Conservation (phyloP, 164 flowering plant genomes). For the Taxillus chinensis region DNA sequence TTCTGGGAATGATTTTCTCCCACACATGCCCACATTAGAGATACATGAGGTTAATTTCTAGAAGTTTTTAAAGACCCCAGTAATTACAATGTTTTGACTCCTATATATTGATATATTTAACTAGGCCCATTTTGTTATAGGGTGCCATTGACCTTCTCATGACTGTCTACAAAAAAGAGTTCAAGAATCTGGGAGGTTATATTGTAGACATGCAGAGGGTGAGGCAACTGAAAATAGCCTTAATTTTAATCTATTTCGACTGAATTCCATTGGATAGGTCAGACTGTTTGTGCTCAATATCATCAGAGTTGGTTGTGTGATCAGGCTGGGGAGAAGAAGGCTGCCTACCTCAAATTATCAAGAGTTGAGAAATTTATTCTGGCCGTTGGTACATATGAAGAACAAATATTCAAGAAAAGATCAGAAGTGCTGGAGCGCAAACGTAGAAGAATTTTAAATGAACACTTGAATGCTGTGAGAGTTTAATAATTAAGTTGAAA, state of each 20-base stretch:
- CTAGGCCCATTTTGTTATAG: slow-evolving; percentile 10
- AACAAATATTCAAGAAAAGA: slow-evolving; percentile 41
- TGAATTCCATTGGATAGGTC: no score
- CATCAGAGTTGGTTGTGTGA: no score
- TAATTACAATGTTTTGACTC: not conserved
- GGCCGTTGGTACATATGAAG: slow-evolving; percentile 33
- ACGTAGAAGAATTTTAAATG: slow-evolving; percentile 8
- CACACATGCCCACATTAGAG: slow-evolving; percentile 41
- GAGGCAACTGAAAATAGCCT: not conserved
- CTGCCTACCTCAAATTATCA: slow-evolving; percentile 26
- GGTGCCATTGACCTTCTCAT: slow-evolving; percentile 41
- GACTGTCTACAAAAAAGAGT: slow-evolving; percentile 35
- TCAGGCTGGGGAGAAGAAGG: slow-evolving; percentile 7
- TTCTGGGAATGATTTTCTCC: slow-evolving; percentile 52
- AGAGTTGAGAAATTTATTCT: slow-evolving; percentile 40
- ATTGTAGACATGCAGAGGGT: slow-evolving; percentile 31
- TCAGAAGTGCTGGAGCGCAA: slow-evolving; percentile 14
- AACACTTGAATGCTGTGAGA: slow-evolving; percentile 9
- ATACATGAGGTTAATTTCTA: slow-evolving; percentile 37
- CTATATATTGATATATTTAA: not conserved
- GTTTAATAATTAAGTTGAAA: no score
- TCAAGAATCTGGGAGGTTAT: slow-evolving; percentile 40
- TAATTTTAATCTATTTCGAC: not conserved
- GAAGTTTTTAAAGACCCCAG: not conserved
- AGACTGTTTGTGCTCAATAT: no score